Evolutionary conservation across 2,329 filamentous ascomycete species (phyloP), one percentile per base, ranked within the genome.

Genomic region (Sporothrix dimorphospora): DNA sequence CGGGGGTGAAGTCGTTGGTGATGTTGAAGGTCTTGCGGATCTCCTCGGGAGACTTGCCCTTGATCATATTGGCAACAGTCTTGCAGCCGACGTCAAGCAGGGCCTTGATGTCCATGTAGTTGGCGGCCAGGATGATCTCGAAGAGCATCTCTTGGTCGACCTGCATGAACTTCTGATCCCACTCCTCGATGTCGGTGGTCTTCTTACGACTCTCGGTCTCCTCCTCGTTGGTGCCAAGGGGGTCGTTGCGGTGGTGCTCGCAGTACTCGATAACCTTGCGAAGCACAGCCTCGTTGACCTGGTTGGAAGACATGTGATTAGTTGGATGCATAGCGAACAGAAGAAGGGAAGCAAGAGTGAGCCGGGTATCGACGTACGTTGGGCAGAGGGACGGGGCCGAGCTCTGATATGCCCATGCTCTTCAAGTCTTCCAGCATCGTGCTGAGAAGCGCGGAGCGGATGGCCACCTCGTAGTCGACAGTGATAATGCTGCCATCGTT

Each of bases 121-220:
- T 99, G 78, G 95, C 94, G 3, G 96, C 96, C 34, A 99, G 88
- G 77, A 99, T 99, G 79, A 99, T 98, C 86, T 99, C 96, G 77
- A 99, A 99, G 1, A 99, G 89, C 96, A 99, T 98, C 84, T 99
- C 96, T 81, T 99, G 96, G 81, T 99, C 96, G 21, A 99, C 96
- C 83, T 98, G 95, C 96, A 99, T 98, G 83, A 98, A 99, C 85
- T 99, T 99, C 83, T 98, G 95, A 78, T 99, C 96, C 96, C 96
- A 99, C 83, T 99, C 96, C 73, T 98, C 96, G 76, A 99, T 99
- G 78, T 99, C 96, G 63, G 96, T 98, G 1, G 94, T 97, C 89
- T 97, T 98, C 88, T 98, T 98, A 78, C 96, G 93, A 68, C 91
- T 94, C 78, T 98, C 95, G 74, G 92, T 92, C 78, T 99, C 94